Evolutionary conservation across 2,329 filamentous ascomycete species (phyloP), one percentile per base, ranked within the genome.

Genomic region (Pleurostoma richardsiae): DNA sequence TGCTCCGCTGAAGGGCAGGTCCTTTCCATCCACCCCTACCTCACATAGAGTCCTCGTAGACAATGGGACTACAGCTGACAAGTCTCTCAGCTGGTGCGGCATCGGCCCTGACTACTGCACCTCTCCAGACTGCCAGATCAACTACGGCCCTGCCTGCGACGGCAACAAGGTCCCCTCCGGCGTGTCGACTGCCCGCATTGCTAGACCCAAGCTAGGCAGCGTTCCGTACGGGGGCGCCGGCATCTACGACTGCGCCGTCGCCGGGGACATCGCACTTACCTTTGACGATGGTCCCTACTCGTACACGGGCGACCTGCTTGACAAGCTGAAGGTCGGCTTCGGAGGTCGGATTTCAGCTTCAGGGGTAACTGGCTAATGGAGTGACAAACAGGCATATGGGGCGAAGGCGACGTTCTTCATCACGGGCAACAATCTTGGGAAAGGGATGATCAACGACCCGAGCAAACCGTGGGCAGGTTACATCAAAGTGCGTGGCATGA

Each of bases 341-440:
- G 19, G 19, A 19, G 19, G 19, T 19, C 19, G 19, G 19, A 19
- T 19, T 19, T 19, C 19, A 19, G 19, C 19, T 19, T 19, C 19
- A 19, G 19, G 19, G 19, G 19, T 19, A 19, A 19, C 19, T 19
- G 19, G 19, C 19, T 19, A 19, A 19, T 19, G 19, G 19, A 19
- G 19, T 19, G 19, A 19, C 19, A 19, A 19, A 19, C 19, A 19
- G 49, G 59, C 57, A 29, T 82, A 84, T 57, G 67, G 74, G 29
- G 82, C 79, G 10, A 83, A 79, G 52, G 83, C 81, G 2, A 87
- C 84, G 2, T 88, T 88, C 60, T 86, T 86, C 62, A 71, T 86
- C 50, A 80, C 74, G 6, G 77, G 77, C 4, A 78, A 73, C 61
- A 80, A 79, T 61, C 66, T 76, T 38, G 71, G 71, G 53, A 80